Evolutionary conservation across 2,329 filamentous ascomycete species (phyloP).

Genomic region (Phialocephala subalpina): DNA sequence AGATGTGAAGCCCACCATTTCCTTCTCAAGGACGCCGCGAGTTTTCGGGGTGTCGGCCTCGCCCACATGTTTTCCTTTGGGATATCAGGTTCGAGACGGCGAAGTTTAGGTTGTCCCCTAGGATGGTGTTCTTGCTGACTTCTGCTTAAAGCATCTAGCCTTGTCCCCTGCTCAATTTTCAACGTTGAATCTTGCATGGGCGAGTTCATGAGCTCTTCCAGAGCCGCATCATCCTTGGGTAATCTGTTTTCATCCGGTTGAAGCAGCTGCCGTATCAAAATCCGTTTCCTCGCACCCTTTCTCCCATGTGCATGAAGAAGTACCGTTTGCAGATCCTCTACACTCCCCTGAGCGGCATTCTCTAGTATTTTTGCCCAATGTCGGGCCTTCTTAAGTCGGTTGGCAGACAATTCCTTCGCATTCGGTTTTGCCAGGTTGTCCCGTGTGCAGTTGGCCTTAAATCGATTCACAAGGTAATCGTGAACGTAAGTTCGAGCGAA

Average conservation of each 20-base stretch:
- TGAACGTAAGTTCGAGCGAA: constrained; percentile 55
- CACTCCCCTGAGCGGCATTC: constrained; percentile 61
- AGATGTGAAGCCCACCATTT: constrained; percentile 57
- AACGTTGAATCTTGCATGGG: background rate
- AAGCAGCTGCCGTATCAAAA: constrained; percentile 54
- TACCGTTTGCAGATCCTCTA: constrained; percentile 55
- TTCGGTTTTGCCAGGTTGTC: constrained; percentile 3
- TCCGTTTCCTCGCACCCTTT: constrained; percentile 57
- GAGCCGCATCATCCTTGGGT: constrained; percentile 50
- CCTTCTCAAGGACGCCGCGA: constrained; percentile 52
- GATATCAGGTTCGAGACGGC: constrained; percentile 45
- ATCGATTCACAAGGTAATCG: constrained; percentile 54
- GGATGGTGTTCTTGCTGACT: constrained; percentile 36
- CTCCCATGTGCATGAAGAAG: constrained; percentile 61
- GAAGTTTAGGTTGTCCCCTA: constrained; percentile 26
- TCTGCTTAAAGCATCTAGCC: constrained; percentile 35
- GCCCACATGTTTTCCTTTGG: constrained; percentile 60
- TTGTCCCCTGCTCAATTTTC: constrained; percentile 21
- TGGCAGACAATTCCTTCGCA: background rate
- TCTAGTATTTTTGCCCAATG: constrained; percentile 56
- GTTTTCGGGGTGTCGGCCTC: constrained; percentile 49
- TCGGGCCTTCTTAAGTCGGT: constrained; percentile 49
- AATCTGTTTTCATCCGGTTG: constrained; percentile 41
- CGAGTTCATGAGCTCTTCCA: constrained; percentile 46
- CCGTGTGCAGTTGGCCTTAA: constrained; percentile 39